Conservation (phyloP, 169 alveolate genomes). For the Plasmodium vivax region DNA sequence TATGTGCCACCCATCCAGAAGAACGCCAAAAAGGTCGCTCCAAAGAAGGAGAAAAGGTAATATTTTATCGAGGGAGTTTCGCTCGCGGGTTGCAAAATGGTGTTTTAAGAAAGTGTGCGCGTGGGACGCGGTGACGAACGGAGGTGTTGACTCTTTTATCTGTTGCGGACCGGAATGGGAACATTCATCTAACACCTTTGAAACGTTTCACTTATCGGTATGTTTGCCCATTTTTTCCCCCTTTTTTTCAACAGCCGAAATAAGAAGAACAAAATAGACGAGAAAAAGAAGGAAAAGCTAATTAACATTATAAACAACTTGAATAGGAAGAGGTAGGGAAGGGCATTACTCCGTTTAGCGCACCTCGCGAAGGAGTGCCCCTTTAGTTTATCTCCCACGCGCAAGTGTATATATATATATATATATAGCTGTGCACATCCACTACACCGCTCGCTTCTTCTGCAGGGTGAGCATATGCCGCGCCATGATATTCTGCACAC, state of each 20-base stretch:
- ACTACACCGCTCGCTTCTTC: not conserved
- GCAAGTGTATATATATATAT: not conserved
- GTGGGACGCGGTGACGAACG: not conserved
- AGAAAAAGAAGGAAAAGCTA: slow-evolving; percentile 48
- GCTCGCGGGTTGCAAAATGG: not conserved
- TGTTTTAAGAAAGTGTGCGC: not conserved
- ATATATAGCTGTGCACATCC: not conserved
- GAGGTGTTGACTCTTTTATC: not conserved
- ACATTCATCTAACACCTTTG: not conserved
- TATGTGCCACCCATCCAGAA: slow-evolving; percentile 53
- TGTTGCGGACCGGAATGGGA: not conserved
- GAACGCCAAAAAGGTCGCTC: slow-evolving; percentile 11
- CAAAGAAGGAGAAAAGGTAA: slow-evolving; percentile 21
- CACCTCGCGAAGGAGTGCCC: not conserved
- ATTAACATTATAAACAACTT: slow-evolving; percentile 37
- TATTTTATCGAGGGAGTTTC: not conserved
- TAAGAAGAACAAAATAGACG: slow-evolving; percentile 41
- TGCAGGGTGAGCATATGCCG: slow-evolving; percentile 73
- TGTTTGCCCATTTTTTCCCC: not conserved
- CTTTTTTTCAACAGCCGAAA: slow-evolving; percentile 2
- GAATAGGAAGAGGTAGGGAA: slow-evolving; percentile 54
- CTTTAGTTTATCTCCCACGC: not conserved
- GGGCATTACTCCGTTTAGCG: not conserved
- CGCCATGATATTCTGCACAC: slow-evolving; percentile 74
- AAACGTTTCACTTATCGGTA: not conserved